These are phyloP conservation scores for Jamesozyma rosinii DNA, from an alignment of 805 yeast species.

Conservation along the genomic window DNA sequence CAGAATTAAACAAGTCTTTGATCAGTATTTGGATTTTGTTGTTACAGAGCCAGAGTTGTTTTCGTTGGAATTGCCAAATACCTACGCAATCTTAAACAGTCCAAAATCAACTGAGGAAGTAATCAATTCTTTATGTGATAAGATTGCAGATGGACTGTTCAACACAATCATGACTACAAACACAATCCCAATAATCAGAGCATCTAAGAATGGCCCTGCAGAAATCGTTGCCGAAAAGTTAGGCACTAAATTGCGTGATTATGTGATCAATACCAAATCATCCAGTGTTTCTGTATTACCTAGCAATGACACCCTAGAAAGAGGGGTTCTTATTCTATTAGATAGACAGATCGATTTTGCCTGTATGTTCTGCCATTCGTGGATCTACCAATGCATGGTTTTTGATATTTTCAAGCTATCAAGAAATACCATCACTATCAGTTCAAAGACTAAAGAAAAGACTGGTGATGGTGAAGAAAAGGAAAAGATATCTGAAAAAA, in stretches of 20 bases:
- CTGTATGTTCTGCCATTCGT: slow-evolving; percentile 91
- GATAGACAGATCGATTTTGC: slow-evolving; percentile 88
- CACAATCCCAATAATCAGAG: slow-evolving; percentile 79
- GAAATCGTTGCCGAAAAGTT: slow-evolving; percentile 84
- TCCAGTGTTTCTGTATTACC: slow-evolving; percentile 18
- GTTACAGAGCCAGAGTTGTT: slow-evolving; percentile 91
- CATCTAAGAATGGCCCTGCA: slow-evolving; percentile 90
- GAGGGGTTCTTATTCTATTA: slow-evolving; percentile 70
- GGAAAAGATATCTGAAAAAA: slow-evolving; percentile 34
- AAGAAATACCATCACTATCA: slow-evolving; percentile 70
- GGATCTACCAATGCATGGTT: slow-evolving; percentile 96
- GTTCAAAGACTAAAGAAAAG: slow-evolving; percentile 22
- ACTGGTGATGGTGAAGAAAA: neutral
- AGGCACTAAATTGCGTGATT: slow-evolving; percentile 77
- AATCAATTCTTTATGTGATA: slow-evolving; percentile 58
- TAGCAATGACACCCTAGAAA: slow-evolving; percentile 33
- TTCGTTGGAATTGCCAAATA: slow-evolving; percentile 57
- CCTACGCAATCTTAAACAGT: slow-evolving; percentile 60
- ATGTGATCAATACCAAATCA: slow-evolving; percentile 55
- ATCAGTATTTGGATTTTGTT: slow-evolving; percentile 84
- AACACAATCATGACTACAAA: slow-evolving; percentile 70
- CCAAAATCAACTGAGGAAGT: slow-evolving; percentile 67
- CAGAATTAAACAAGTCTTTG: slow-evolving; percentile 79
- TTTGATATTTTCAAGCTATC: slow-evolving; percentile 80
- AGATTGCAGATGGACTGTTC: slow-evolving; percentile 71